A percentile compares a stretch with the other conserved stretches of the same genome.
These are phyloP conservation scores for Penicillium polonicum DNA, from an alignment of 2,329 filamentous ascomycete genomes.

Conservation along the genomic window DNA sequence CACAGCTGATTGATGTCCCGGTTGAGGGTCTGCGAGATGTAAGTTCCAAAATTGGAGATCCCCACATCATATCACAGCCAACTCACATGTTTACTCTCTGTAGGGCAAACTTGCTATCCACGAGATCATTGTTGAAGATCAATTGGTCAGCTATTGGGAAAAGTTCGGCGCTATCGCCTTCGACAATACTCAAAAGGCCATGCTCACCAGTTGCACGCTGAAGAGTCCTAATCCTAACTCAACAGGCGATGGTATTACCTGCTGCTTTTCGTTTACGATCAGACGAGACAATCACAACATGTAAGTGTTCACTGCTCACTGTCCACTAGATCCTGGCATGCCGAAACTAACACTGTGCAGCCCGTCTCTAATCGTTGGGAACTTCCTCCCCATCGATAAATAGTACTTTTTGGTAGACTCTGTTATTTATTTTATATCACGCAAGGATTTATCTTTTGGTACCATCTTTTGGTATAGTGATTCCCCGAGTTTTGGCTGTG, in stretches of 20 bases:
- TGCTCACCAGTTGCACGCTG: conserved; percentile 87
- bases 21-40: conserved; percentile 90
- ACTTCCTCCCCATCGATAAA: conserved; percentile 75
- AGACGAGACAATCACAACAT: conserved; percentile 93
- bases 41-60: conserved; percentile 41
- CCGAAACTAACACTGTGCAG: conserved; percentile 48
- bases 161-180: conserved; percentile 98
- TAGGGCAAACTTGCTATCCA: conserved; percentile 93
- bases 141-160: conserved; percentile 96
- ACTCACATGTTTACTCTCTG: neutral
- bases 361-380: conserved; percentile 91
- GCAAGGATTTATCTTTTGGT: conserved; percentile 5
- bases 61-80: neutral
- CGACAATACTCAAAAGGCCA: conserved; percentile 87
- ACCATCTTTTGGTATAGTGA: conserved; percentile 10
- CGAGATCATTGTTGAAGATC: conserved; percentile 92
- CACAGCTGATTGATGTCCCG: conserved; percentile 87
- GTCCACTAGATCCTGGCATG: neutral
- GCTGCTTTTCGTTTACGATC: conserved; percentile 97
- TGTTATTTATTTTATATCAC: conserved; percentile 1
- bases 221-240: conserved; percentile 74
- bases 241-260: conserved; percentile 73
- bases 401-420: conserved; percentile 15
- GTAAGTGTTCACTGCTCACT: conserved; percentile 57
- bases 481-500: conserved; percentile 16